Base-by-base conservation (phyloP, 2,329 filamentous ascomycete species). In the Ceratocystis colombiana region DNA sequence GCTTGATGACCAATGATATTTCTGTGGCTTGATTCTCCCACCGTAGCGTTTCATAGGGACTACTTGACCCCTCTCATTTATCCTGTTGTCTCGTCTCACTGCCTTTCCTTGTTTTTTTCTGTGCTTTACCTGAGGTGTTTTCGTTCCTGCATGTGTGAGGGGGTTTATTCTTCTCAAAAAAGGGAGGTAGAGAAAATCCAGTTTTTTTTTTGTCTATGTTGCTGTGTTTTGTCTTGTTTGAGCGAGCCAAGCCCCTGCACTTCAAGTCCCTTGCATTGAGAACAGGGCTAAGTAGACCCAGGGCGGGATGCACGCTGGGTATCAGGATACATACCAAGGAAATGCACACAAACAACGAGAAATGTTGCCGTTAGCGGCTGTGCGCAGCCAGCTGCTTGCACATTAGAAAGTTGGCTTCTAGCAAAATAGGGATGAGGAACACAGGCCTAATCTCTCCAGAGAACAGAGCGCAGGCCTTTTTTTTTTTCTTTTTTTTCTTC, bases 121-220 rank as follows among this genome's bases (percentile, higher is more conserved):
- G 28, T n/a, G 53, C 28, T n/a, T n/a, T 33, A 33, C 53, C 55
- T 59, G 55, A 63, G 33, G 44, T 8, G 28, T 33, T 50, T 25
- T 48, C 2, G 61, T 63, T 63, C 61, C 45, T 63, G 25, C 61
- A 63, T 63, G 28, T 63, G 41, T 28, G 37, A 63, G 61, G 44
- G 37, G 41, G 45, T 25, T n/a, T 25, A 10, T 25, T 33, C 15
- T 30, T 63, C 44, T 48, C 10, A 48, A 10, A 50, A 28, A 10
- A 25, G 33, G 61, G 33, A 7, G 25, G 30, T 20, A 15, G 41
- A 17, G 28, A 30, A 48, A 30, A 17, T 20, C 3, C 22, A 5
- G 6, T 2, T 25, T 15, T 37, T 1, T n/a, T 37, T 2, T n/a
- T 10, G 15, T 63, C 12, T 10, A 15, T n/a, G 12, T 37, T 59